These are phyloP conservation scores for Kwoniella newhampshirensis DNA, from an alignment of 768 basidiomycete species.

Conservation along the genomic window DNA sequence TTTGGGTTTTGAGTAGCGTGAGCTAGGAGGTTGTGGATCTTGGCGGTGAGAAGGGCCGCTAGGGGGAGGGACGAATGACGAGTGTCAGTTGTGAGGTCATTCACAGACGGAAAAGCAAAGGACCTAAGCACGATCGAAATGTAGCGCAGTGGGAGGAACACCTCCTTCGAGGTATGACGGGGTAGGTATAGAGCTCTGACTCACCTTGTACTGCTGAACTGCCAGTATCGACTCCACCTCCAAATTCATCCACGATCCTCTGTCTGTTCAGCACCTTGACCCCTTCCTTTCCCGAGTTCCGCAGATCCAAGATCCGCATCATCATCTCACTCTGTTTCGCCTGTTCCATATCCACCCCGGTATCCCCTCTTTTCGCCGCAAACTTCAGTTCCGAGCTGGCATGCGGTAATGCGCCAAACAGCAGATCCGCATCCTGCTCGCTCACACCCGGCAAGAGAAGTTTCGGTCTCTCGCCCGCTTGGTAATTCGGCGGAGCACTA, in stretches of 20 bases:
- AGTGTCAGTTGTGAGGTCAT: neutral
- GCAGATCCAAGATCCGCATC: conserved; percentile 72
- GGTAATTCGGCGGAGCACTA: conserved; percentile 33
- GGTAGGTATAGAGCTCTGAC: conserved; percentile 45
- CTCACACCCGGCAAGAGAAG: conserved; percentile 32
- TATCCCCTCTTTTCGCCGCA: conserved; percentile 46
- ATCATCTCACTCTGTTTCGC: conserved; percentile 56
- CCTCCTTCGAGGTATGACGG: no score
- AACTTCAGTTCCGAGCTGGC: conserved; percentile 54
- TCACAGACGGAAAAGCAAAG: neutral
- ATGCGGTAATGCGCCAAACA: conserved; percentile 69
- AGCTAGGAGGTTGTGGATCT: conserved; percentile 76
- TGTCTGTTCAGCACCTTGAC: conserved; percentile 82
- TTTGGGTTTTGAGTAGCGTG: conserved; percentile 66
- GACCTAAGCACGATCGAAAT: conserved; percentile 4
- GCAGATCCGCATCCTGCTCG: conserved; percentile 59
- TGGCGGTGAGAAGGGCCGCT: conserved; percentile 84
- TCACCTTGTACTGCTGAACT: conserved; percentile 86
- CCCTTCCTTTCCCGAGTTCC: conserved; percentile 83
- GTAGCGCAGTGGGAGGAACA: neutral
- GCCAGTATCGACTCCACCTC: conserved; percentile 68
- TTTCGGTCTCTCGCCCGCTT: conserved; percentile 24
- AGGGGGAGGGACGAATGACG: neutral
- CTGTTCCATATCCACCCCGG: conserved; percentile 57
- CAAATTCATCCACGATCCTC: conserved; percentile 77